Conservation (phyloP, 192 early-diverging fungal genomes). For the Globomyces pollinis-pini region DNA sequence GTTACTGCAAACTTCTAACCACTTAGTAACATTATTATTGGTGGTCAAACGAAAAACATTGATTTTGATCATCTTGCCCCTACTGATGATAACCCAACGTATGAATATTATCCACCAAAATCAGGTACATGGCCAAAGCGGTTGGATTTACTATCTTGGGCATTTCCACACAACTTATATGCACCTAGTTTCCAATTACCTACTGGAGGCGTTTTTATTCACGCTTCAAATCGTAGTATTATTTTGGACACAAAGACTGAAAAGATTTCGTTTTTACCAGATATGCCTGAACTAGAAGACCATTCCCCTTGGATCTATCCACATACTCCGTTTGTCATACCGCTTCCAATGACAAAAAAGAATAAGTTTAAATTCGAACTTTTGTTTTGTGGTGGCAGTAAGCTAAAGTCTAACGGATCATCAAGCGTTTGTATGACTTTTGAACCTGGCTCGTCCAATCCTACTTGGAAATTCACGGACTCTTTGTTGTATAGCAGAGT, state of each 20-base stretch:
- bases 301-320: constrained; percentile 28
- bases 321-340: constrained; percentile 18
- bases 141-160: constrained; percentile 13
- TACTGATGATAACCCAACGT: constrained; percentile 26
- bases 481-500: constrained; percentile 17
- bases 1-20: not conserved
- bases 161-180: constrained; percentile 22
- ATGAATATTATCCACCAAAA: constrained; percentile 30
- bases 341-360: constrained; percentile 22
- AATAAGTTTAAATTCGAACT: constrained; percentile 13
- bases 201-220: constrained; percentile 24
- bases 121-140: constrained; percentile 4
- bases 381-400: constrained; percentile 27
- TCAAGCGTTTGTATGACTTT: constrained; percentile 14
- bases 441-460: constrained; percentile 13
- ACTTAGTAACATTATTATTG: constrained; percentile 15
- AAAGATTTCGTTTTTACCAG: not conserved
- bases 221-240: constrained; percentile 19
- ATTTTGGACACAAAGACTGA: not conserved
- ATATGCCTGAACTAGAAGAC: not conserved
- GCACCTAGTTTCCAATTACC: constrained; percentile 25
- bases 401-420: not conserved
- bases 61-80: constrained; percentile 19
- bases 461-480: constrained; percentile 13
- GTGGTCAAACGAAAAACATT: constrained; percentile 17